A percentile compares a stretch with the other conserved stretches of the same genome.
Evolutionary conservation across 177 flowering plant genomes (phyloP).

Genomic region (Vitis hybrid): DNA sequence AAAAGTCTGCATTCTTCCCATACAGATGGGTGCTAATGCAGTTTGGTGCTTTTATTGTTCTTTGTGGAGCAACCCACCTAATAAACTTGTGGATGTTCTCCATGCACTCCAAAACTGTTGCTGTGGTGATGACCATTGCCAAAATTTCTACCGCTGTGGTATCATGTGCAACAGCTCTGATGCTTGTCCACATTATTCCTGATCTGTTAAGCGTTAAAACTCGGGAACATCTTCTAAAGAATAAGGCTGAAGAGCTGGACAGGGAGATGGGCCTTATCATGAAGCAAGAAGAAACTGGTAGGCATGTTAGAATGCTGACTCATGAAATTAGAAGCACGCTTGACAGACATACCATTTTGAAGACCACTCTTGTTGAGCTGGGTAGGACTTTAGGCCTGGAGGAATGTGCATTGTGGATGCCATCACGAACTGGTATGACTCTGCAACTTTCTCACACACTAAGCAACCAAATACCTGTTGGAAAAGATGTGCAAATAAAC

Average conservation of each 20-base stretch:
- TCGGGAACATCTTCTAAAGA: conserved; percentile 43
- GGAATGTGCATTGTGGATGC: conserved; percentile 64
- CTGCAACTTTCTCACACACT: conserved; percentile 46
- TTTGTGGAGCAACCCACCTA: conserved; percentile 83
- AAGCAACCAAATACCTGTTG: conserved; percentile 32
- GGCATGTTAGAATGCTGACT: conserved; percentile 70
- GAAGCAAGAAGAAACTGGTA: conserved; percentile 56
- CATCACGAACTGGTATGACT: conserved; percentile 31
- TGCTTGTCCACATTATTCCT: conserved; percentile 60
- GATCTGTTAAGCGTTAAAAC: conserved; percentile 49
- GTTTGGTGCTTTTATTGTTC: conserved; percentile 72
- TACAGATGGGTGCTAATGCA: conserved; percentile 86
- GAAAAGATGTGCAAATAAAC: conserved; percentile 36
- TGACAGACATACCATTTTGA: conserved; percentile 54
- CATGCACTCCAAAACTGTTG: conserved; percentile 58
- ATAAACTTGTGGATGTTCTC: conserved; percentile 69
- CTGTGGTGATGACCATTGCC: conserved; percentile 45
- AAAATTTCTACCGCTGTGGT: conserved; percentile 54
- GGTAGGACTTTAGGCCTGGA: conserved; percentile 44
- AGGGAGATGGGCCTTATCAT: conserved; percentile 58
- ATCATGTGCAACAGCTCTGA: conserved; percentile 56
- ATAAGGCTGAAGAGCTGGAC: conserved; percentile 55
- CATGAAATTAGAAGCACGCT: conserved; percentile 67
- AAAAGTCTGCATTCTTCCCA: conserved; percentile 68
- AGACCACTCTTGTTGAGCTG: conserved; percentile 55